Base-by-base conservation (phyloP, 164 flowering plant genomes). In the Liquidambar formosana region DNA sequence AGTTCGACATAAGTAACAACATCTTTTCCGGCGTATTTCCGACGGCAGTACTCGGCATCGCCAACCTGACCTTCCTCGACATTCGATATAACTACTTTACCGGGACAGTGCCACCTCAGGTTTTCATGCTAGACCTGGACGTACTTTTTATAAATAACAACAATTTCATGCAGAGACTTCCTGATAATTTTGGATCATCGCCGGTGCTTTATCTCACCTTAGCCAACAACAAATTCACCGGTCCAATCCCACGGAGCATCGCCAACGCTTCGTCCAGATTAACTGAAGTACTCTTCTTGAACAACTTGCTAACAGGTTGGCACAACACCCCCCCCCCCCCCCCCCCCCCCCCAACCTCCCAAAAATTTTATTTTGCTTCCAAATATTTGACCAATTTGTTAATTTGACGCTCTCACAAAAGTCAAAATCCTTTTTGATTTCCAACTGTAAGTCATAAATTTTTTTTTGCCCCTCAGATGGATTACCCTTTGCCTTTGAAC, bases 151-250 rank as follows among this genome's bases (percentile, higher is more conserved):
- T 81, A n/a, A 81, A 81, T 69, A 79, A 81, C 76, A 81, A 81
- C 73, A 67, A 76, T 12, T 78, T 81, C 68, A 57, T 22, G 18
- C 72, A 61, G 33, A 64, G 10, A 3, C 64, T 81, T 16, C 84
- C 84, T 0, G 49, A 62, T 4, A 71, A 63, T 66, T 41, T 81
- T 2, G 84, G 82, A 18, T 10, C 53, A 10, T 58, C 77, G 0
- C 57, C 66, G 0, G 72, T 48, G 0, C 15, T 21, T 0, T 78
- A 73, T 53, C 70, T 81, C 18, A 74, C 82, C 28, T 67, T 81
- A 3, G 81, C 84, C 4, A 78, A 78, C 79, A 81, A 81, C 80
- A 78, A 65, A n/a, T 73, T 81, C 73, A 75, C 78, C 21, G 84
- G 84, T 15, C 75, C 80, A 6, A 81, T 81, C 60, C 84, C 84